Percentiles rank a stretch among this genome's conserved stretches.
Conservation (phyloP, 768 basidiomycete genomes). For the Podaxis carcinomalis region DNA sequence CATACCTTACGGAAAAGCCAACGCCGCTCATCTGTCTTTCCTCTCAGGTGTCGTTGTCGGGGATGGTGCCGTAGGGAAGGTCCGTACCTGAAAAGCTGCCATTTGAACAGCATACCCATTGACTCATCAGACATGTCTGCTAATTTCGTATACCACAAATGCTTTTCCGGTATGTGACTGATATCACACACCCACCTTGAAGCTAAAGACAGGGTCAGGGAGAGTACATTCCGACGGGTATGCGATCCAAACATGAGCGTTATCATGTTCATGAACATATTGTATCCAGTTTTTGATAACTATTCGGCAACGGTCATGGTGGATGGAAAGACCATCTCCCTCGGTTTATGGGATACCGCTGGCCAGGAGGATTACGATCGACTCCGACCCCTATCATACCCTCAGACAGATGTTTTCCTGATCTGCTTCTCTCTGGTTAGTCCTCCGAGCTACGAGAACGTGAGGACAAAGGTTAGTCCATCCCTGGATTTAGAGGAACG, state of each 20-base stretch:
- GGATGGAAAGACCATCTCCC: constrained; percentile 96
- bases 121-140: constrained; percentile 79
- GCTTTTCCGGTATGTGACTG: constrained; percentile 77
- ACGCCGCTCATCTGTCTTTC: constrained; percentile 27
- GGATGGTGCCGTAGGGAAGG: constrained; percentile 99
- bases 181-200: constrained; percentile 7
- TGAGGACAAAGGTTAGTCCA: constrained; percentile 83
- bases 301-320: constrained; percentile 99
- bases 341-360: constrained; percentile 99
- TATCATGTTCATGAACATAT: constrained; percentile 3
- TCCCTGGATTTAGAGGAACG: neutral
- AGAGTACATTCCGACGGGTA: constrained; percentile 95
- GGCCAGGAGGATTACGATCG: constrained; percentile 99
- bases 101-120: constrained; percentile 15
- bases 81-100: constrained; percentile 28
- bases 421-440: constrained; percentile 99
- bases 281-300: constrained; percentile 88
- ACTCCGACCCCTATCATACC: constrained; percentile 95
- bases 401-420: constrained; percentile 98
- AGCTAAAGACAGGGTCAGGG: constrained; percentile 47
- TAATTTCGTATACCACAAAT: constrained; percentile 99
- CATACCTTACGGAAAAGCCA: constrained; percentile 12
- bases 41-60: constrained; percentile 91
- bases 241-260: constrained; percentile 15
- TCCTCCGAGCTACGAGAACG: constrained; percentile 98